These are phyloP conservation scores for Lipomyces spencermartinsiae DNA, from an alignment of 805 yeast species.

Conservation along the genomic window DNA sequence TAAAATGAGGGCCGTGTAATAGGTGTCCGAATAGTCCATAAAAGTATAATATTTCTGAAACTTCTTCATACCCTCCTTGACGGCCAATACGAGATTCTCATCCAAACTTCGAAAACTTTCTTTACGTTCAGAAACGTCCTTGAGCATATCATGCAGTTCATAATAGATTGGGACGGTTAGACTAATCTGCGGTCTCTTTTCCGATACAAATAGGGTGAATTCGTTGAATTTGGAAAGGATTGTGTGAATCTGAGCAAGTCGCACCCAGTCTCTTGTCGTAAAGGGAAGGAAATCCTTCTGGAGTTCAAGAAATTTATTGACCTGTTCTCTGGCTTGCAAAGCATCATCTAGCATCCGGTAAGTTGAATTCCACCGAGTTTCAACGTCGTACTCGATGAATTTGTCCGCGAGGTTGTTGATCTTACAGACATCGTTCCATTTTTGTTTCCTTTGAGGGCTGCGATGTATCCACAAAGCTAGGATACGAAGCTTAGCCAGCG, in stretches of 20 bases:
- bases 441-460: neutral
- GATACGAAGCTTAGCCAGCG: neutral
- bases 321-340: neutral
- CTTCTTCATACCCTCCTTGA: too few relatives aligned
- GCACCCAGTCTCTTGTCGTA: neutral
- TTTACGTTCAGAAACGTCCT: too few relatives aligned
- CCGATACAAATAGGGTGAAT: too few relatives aligned
- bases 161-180: too few relatives aligned
- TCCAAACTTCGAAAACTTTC: too few relatives aligned
- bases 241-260: neutral
- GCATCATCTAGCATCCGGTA: neutral
- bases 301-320: neutral
- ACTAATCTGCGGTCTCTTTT: too few relatives aligned
- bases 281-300: neutral
- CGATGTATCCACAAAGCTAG: neutral
- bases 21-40: too few relatives aligned
- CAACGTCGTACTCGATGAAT: neutral
- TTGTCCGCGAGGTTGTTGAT: neutral
- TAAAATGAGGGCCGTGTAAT: too few relatives aligned
- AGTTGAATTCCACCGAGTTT: neutral
- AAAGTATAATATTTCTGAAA: too few relatives aligned
- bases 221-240: too few relatives aligned
- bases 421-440: neutral
- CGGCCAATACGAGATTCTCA: too few relatives aligned
- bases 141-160: too few relatives aligned